Base-by-base conservation (phyloP, 2,329 filamentous ascomycete genomes). In the Diaporthe ampelina region DNA sequence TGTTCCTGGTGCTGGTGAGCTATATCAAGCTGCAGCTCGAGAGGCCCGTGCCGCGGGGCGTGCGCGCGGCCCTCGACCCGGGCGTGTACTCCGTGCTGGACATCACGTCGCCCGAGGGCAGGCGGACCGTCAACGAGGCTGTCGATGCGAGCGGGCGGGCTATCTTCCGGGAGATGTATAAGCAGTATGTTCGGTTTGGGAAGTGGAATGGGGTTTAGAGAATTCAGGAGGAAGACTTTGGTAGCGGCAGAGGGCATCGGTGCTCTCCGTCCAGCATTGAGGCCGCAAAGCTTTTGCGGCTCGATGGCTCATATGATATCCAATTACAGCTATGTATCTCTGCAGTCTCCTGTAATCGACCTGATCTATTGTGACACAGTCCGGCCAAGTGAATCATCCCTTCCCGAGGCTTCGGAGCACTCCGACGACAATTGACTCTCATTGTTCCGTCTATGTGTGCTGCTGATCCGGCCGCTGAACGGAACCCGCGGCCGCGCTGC, bases 11-110 rank as follows among this genome's bases (percentile, higher is more conserved):
- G 8, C 80, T 93, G 57, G 87, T 90, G 82, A 82, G 86, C 71
- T 93, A 92, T 78, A 85, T 92, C 76, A 89, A 88, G 81, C 82
- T 92, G 76, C 90, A 92, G 81, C 86, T 92, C 8, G 89, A 91
- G 79, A 83, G 84, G 69, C 84, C 85, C 40, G 86, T 92, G 72
- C 81, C 86, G 13, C 84, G 85, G 17, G 83, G 82, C 11, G 84
- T 92, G 29, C 83, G 89, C 48, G 89, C 90, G 79, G 88, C 86
- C 69, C 84, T 93, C 58, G 87, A 91, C 79, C 85, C 88, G 8
- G 91, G 89, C 0, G 81, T 92, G 77, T 91, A 89, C 79, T 86
- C 90, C 0, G 85, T 92, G 7, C 86, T 92, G 73, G 86, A 90
- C 76, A 88, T 91, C 63, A 91, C 90, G 48, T 85, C 87, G 3